Evolutionary conservation across 2,329 filamentous ascomycete species (phyloP), one percentile per base, ranked within the genome.

Genomic region (Blastomyces emzantsi): DNA sequence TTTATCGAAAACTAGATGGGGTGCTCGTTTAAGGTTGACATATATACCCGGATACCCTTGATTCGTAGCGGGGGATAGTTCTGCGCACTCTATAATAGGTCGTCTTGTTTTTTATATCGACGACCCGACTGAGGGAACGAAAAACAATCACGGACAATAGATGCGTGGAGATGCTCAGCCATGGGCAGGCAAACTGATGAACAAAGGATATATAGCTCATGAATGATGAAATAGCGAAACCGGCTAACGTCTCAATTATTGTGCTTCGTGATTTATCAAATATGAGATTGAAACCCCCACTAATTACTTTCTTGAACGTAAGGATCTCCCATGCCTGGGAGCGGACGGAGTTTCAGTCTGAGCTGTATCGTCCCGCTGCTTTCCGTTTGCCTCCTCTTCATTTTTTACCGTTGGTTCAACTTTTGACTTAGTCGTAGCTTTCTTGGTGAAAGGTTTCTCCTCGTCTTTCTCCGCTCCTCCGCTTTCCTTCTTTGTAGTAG

Each of bases 1-100:
- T 75, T 57, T 68, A 68, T 58, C 66, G 65, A 58, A 69, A 63
- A 30, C 65, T 76, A 63, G 61, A 75, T 65, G 72, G 73, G 17
- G 59, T 73, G 56, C 64, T 62, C 62, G 67, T 75, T 41, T 74
- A 63, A 72, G 33, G 15, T 39, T 57, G 17, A 19, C 49, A 54
- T 54, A 49, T 28, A 47, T 1, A 59, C 36, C 17, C 36, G 30
- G 17, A 60, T 60, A 49, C 57, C 28, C 43, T 49, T 30, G 17
- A 22, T 49, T 30, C 13, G 0, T 30, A 30, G 25, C 17, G 13
- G 41, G 9, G 41, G 9, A 28, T 41, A 43, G 36, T 57, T 41
- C 6, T 57, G 55, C 36, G 30, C 52, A 55, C 19, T 11, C 9
- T 36, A 33, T 19, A 3, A 22, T 36, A 17, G 30, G 7, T 11